A percentile compares a stretch with the other conserved stretches of the same genome.
Conservation (phyloP, 2,329 filamentous ascomycete genomes). For the Mycosphaerella sp. region DNA sequence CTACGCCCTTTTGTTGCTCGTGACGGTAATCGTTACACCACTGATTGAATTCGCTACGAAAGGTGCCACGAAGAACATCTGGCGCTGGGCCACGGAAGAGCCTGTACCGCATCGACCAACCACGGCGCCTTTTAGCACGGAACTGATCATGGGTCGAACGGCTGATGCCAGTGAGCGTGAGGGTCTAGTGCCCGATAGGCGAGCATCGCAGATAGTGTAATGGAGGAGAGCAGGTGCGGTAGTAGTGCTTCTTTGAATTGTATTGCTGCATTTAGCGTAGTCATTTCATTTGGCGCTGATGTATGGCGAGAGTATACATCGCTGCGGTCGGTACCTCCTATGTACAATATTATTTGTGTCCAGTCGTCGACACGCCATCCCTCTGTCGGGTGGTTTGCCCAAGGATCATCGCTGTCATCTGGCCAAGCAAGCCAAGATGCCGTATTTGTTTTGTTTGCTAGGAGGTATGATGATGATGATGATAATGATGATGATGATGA, state of each 20-base stretch:
- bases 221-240: background rate
- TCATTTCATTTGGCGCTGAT: background rate
- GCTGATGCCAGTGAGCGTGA: slow-evolving; percentile 11
- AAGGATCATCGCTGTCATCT: too few relatives aligned
- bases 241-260: background rate
- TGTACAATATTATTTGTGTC: too few relatives aligned
- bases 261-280: background rate
- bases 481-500: too few relatives aligned
- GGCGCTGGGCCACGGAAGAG: slow-evolving; percentile 25
- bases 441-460: too few relatives aligned
- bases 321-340: too few relatives aligned
- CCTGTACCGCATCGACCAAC: slow-evolving; percentile 22
- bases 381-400: too few relatives aligned
- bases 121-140: slow-evolving; percentile 23
- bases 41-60: slow-evolving; percentile 23
- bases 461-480: too few relatives aligned
- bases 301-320: background rate
- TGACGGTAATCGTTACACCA: slow-evolving; percentile 18
- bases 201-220: background rate
- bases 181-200: background rate
- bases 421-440: too few relatives aligned
- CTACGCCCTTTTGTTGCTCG: slow-evolving; percentile 25
- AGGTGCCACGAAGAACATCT: slow-evolving; percentile 22
- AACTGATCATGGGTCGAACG: slow-evolving; percentile 19
- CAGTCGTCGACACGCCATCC: too few relatives aligned